Evolutionary conservation across 2,329 filamentous ascomycete genomes (phyloP), one percentile per base, ranked within the genome.

Genomic region (Beauveria medogensis): DNA sequence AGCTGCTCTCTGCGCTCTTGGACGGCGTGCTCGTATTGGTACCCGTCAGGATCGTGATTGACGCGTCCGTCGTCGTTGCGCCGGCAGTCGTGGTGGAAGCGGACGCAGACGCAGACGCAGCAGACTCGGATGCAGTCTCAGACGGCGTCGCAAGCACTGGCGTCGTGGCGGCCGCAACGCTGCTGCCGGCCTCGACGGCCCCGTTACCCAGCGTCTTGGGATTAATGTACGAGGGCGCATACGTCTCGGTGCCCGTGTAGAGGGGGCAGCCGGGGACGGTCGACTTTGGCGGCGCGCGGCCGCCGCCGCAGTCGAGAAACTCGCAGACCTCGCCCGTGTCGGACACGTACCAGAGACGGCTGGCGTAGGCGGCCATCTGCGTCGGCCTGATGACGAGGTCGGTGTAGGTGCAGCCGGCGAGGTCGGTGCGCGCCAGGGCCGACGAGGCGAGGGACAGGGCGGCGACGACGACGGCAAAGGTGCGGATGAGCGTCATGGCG

Each of bases 281-380:
- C 18, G 81, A 83, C 76, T 84, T 88, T 63, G 84, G 81, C 3
- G 86, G 83, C 9, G 85, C 86, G 51, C 81, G 78, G 60, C 85
- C 86, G 65, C 86, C 86, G 62, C 86, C 86, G 72, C 86, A 89
- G 79, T 89, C 86, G 65, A 85, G 78, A 63, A 83, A 69, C 12
- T 77, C 76, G 78, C 86, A 89, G 69, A 88, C 76, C 75, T 88
- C 85, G 69, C 85, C 84, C 20, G 80, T 83, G 65, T 74, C 83
- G 2, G 84, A 85, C 40, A 57, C 55, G 55, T 57, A 57, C 77
- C 78, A 88, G 67, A 84, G 71, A 52, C 79, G 63, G 60, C 77
- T 80, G 48, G 77, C 76, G 66, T 78, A 80, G 62, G 72, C 69
- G 26, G 67, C 69, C 59, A 61, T 48, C 50, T 67, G 65, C 63